A percentile compares a stretch with the other conserved stretches of the same genome.
Conservation (phyloP, 169 alveolate species). For the Eimeria sp. region DNA sequence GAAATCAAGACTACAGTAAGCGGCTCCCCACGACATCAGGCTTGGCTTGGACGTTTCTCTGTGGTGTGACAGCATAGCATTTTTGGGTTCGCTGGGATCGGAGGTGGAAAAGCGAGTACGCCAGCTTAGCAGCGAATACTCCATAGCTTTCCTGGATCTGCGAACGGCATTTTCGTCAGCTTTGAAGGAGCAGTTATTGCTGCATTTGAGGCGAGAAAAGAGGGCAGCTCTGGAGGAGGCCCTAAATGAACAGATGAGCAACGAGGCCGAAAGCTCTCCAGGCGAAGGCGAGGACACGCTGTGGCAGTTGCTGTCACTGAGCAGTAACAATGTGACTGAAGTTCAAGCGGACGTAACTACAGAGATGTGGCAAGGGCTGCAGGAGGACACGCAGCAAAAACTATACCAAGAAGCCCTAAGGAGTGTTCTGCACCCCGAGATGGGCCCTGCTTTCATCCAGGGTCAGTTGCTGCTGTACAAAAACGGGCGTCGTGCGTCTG, state of each 20-base stretch:
- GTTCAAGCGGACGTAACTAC: neutral
- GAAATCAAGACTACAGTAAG: neutral
- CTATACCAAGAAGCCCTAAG: slow-evolving; percentile 32
- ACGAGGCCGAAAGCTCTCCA: neutral
- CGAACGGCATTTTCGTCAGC: slow-evolving; percentile 28
- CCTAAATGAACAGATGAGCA: neutral
- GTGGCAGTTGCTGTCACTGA: slow-evolving; percentile 32
- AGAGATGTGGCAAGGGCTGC: slow-evolving; percentile 44
- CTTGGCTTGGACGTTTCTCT: neutral
- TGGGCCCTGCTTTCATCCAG: slow-evolving; percentile 63
- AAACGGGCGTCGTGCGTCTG: neutral
- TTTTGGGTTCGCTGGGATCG: slow-evolving; percentile 57
- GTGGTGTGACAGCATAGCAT: slow-evolving; percentile 20
- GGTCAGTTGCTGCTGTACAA: neutral
- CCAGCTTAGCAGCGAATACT: slow-evolving; percentile 49
- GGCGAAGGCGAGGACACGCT: neutral
- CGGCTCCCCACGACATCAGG: neutral
- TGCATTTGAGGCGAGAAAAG: slow-evolving; percentile 39
- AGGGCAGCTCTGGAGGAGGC: slow-evolving; percentile 52
- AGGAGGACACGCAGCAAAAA: slow-evolving; percentile 17
- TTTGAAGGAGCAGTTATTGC: slow-evolving; percentile 13
- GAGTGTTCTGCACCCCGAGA: slow-evolving; percentile 29
- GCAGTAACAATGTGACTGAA: neutral
- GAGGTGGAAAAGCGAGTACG: slow-evolving; percentile 51
- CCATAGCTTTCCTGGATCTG: slow-evolving; percentile 38